Conservation (phyloP, 139 green algal species). For the Coelastrella sp. region DNA sequence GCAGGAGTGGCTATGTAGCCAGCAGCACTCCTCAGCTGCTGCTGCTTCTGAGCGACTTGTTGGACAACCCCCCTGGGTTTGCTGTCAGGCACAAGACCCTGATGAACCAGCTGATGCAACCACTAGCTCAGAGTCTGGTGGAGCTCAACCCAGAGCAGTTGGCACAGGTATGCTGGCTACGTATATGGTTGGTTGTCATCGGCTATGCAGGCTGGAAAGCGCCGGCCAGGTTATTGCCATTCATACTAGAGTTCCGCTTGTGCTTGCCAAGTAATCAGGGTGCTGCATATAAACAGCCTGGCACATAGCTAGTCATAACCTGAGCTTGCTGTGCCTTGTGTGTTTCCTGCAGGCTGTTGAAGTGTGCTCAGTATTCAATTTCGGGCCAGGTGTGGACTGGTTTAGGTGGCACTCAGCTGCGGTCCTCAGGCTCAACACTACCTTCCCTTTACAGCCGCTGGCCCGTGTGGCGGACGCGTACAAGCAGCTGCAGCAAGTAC, state of each 20-base stretch:
- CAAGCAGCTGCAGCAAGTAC: background rate
- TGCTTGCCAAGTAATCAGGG: no score
- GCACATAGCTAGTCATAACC: background rate
- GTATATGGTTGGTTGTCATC: no score
- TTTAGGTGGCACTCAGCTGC: slow-evolving; percentile 31
- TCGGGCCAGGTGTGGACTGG: background rate
- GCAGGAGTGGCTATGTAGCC: slow-evolving; percentile 5
- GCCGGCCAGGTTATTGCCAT: background rate
- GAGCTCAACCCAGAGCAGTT: slow-evolving; percentile 29
- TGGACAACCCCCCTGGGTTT: slow-evolving; percentile 6
- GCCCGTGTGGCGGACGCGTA: background rate
- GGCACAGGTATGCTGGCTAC: slow-evolving; percentile 1
- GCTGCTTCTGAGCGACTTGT: slow-evolving; percentile 11
- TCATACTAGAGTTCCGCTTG: no score
- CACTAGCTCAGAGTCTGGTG: background rate
- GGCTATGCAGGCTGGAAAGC: background rate
- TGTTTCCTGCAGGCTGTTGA: slow-evolving; percentile 27
- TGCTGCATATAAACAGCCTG: no score
- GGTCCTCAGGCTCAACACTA: slow-evolving; percentile 1
- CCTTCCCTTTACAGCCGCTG: slow-evolving; percentile 17
- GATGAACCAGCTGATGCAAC: slow-evolving; percentile 11
- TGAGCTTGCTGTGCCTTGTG: background rate
- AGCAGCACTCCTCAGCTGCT: slow-evolving; percentile 12
- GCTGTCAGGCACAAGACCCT: background rate
- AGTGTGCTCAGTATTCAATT: slow-evolving; percentile 14